A percentile compares a stretch with the other conserved stretches of the same genome.
Evolutionary conservation across 345 rosid genomes (phyloP).

Genomic region (Pistacia vera): DNA sequence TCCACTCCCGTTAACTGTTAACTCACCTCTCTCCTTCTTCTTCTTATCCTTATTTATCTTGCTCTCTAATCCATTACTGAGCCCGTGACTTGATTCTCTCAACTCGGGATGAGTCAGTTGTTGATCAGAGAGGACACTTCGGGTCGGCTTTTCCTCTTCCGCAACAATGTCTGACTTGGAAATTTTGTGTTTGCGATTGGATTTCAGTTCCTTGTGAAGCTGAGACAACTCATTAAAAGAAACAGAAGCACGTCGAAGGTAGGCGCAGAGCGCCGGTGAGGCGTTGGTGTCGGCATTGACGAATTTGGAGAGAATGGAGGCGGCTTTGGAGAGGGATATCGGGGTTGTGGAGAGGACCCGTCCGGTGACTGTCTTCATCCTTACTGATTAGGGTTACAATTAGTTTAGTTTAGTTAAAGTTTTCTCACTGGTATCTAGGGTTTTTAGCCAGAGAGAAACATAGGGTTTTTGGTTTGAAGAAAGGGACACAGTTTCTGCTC

Average conservation of each 20-base stretch:
- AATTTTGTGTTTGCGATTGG: conserved; percentile 18
- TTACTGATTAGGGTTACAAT: background rate
- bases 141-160: conserved; percentile 11
- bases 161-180: background rate
- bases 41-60: conserved; percentile 9
- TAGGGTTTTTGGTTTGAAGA: too few relatives aligned
- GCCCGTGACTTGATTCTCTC: background rate
- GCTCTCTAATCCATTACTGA: background rate
- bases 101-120: conserved; percentile 5
- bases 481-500: too few relatives aligned
- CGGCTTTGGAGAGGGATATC: conserved; percentile 36
- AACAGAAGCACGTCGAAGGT: conserved; percentile 46
- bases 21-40: conserved; percentile 2
- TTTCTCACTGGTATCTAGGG: too few relatives aligned
- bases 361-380: conserved; percentile 48
- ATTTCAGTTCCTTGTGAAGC: conserved; percentile 33
- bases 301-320: conserved; percentile 46
- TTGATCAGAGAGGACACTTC: conserved; percentile 9
- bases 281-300: conserved; percentile 45
- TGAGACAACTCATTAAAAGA: conserved; percentile 41
- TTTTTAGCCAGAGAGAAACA: too few relatives aligned
- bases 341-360: conserved; percentile 32
- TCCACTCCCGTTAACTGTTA: background rate
- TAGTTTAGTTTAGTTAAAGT: too few relatives aligned
- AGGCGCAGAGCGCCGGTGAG: conserved; percentile 51